phyloP scores from a whole-genome alignment of 305 asterid genomes.

The Ajuga reptans region DNA sequence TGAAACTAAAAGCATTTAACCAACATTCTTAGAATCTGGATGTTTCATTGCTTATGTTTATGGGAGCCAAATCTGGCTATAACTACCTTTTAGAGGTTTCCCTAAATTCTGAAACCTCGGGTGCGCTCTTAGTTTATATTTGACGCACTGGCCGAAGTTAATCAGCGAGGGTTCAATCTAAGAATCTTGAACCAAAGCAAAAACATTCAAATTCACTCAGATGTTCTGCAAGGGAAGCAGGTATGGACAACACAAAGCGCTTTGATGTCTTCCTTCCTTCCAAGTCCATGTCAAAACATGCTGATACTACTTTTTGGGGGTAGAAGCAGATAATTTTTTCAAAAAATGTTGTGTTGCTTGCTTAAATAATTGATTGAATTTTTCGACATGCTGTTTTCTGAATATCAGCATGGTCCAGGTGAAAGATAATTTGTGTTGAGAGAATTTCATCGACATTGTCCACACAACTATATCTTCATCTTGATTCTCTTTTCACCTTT shows the following conservation, averaged over 20 bases:
- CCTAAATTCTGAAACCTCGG: neutral
- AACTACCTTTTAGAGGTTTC: neutral
- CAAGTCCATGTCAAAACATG: neutral
- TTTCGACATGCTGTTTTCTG: neutral
- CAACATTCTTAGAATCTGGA: neutral
- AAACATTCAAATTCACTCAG: too few species aligned
- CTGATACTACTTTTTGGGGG: neutral
- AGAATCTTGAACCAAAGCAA: too few species aligned
- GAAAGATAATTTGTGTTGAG: neutral
- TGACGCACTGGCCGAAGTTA: neutral
- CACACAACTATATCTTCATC: conserved; percentile 5
- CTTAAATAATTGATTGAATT: conserved; percentile 6
- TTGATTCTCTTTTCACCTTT: conserved; percentile 11
- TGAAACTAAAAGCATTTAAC: neutral
- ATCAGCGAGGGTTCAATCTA: too few species aligned
- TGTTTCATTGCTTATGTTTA: neutral
- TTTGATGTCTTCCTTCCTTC: too few species aligned
- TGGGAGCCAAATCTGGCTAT: conserved; percentile 11
- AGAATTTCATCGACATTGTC: neutral
- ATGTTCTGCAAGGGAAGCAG: too few species aligned
- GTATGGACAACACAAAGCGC: too few species aligned
- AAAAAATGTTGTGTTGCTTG: neutral
- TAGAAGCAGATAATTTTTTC: neutral
- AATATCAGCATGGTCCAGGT: conserved; percentile 3
- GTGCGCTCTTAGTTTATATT: neutral